Conservation (phyloP, 495 filamentous ascomycete species). For the Zalerion maritima region DNA sequence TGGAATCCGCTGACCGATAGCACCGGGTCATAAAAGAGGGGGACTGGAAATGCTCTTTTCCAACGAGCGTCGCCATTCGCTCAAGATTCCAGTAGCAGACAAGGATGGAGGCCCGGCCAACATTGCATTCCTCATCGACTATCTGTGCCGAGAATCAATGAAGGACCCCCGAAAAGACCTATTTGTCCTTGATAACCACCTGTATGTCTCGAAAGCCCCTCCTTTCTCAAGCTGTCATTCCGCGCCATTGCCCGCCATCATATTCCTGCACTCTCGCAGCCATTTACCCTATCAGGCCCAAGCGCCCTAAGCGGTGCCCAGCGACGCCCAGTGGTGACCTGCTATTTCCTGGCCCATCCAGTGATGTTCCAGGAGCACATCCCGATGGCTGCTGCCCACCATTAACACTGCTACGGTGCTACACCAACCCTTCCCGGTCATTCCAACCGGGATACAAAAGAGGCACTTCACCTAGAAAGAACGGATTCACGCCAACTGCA, state of each 20-base stretch:
- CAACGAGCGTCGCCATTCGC: slow-evolving; percentile 54
- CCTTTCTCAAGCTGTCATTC: no score
- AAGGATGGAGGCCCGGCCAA: slow-evolving; percentile 43
- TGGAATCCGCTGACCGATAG: neutral
- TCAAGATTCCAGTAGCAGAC: slow-evolving; percentile 52
- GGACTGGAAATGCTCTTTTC: slow-evolving; percentile 92
- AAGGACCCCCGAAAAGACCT: slow-evolving; percentile 73
- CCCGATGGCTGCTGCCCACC: no score
- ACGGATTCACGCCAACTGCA: neutral
- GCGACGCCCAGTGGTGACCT: no score
- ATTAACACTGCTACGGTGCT: no score
- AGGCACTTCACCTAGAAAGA: slow-evolving; percentile 1
- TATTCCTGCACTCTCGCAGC: no score
- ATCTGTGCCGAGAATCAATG: slow-evolving; percentile 78
- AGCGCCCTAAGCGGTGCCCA: no score
- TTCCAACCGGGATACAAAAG: no score
- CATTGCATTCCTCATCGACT: slow-evolving; percentile 59
- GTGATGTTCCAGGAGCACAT: no score
- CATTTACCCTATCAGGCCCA: no score
- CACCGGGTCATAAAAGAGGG: slow-evolving; percentile 40
- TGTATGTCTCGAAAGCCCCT: slow-evolving; percentile 56
- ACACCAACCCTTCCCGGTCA: no score
- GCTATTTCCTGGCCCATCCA: no score
- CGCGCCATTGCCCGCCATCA: no score
- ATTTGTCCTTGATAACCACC: slow-evolving; percentile 73